phyloP scores from a whole-genome alignment of 495 filamentous ascomycete species.

The Coniosporium apollinis region DNA sequence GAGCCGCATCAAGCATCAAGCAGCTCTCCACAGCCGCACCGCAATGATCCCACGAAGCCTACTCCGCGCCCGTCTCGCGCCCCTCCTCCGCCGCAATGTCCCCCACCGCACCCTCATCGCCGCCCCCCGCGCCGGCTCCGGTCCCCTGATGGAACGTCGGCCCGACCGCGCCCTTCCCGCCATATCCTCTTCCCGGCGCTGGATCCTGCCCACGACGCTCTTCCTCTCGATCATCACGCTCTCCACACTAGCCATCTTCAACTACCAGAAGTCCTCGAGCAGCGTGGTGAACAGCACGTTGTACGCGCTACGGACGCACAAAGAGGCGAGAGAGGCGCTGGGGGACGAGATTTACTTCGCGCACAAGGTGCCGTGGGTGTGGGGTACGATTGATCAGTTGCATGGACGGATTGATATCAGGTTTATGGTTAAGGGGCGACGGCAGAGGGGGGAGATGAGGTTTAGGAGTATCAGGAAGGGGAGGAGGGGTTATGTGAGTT shows the following conservation, averaged over 20 bases:
- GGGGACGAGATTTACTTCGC: constrained; percentile 91
- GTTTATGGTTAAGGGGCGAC: constrained; percentile 78
- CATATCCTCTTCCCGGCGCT: constrained; percentile 21
- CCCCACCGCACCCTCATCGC: constrained; percentile 16
- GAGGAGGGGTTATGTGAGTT: constrained; percentile 51
- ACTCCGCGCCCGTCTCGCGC: neutral
- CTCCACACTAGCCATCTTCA: constrained; percentile 76
- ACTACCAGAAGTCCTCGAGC: constrained; percentile 84
- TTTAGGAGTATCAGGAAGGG: constrained; percentile 62
- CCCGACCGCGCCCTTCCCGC: constrained; percentile 63
- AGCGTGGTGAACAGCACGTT: constrained; percentile 71
- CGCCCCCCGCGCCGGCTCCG: constrained; percentile 23
- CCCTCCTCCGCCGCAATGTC: neutral
- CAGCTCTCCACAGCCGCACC: too few relatives aligned
- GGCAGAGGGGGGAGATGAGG: constrained; percentile 51
- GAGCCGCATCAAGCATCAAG: too few relatives aligned
- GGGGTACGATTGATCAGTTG: constrained; percentile 83
- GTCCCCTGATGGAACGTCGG: constrained; percentile 64
- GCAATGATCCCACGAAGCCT: neutral
- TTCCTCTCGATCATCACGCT: constrained; percentile 42
- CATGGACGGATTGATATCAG: constrained; percentile 77
- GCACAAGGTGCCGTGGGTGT: constrained; percentile 79
- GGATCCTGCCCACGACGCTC: constrained; percentile 38
- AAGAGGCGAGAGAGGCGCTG: constrained; percentile 51
- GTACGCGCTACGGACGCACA: constrained; percentile 74